These are phyloP conservation scores for Diaporthe sp. DNA, from an alignment of 2,329 filamentous ascomycete species.

Conservation along the genomic window DNA sequence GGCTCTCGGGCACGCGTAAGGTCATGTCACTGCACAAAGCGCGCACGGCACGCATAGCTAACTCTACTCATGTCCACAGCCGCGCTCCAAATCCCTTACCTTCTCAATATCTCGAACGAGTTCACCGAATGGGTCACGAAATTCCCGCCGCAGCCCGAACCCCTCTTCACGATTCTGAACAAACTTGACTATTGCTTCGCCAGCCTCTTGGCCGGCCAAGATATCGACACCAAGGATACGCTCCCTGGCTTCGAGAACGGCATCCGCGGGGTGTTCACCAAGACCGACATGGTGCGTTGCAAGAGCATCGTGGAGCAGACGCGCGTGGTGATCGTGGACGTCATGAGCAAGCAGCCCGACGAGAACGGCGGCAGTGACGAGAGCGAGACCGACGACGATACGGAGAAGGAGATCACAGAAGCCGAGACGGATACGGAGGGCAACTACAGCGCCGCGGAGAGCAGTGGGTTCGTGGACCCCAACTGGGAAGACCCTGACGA, in stretches of 20 bases:
- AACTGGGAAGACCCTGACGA: constrained; percentile 56
- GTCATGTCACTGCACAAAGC: background rate
- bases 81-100: constrained; percentile 84
- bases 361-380: constrained; percentile 58
- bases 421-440: constrained; percentile 51
- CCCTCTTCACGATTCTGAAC: constrained; percentile 77
- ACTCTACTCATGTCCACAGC: constrained; percentile 60
- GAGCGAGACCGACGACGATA: constrained; percentile 41
- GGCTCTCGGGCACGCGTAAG: constrained; percentile 89
- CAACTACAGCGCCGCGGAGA: constrained; percentile 35
- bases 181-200: constrained; percentile 90
- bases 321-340: constrained; percentile 77
- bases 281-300: constrained; percentile 89
- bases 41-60: background rate
- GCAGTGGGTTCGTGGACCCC: constrained; percentile 39
- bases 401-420: constrained; percentile 42
- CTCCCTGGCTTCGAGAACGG: constrained; percentile 80
- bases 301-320: constrained; percentile 85
- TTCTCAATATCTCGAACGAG: constrained; percentile 82
- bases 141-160: constrained; percentile 77
- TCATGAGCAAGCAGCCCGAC: constrained; percentile 69
- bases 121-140: constrained; percentile 79
- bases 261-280: constrained; percentile 75
- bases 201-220: constrained; percentile 76
- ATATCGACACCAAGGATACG: constrained; percentile 73